Base-by-base conservation (phyloP, 768 basidiomycete species). In the Pulveroboletus sp. region DNA sequence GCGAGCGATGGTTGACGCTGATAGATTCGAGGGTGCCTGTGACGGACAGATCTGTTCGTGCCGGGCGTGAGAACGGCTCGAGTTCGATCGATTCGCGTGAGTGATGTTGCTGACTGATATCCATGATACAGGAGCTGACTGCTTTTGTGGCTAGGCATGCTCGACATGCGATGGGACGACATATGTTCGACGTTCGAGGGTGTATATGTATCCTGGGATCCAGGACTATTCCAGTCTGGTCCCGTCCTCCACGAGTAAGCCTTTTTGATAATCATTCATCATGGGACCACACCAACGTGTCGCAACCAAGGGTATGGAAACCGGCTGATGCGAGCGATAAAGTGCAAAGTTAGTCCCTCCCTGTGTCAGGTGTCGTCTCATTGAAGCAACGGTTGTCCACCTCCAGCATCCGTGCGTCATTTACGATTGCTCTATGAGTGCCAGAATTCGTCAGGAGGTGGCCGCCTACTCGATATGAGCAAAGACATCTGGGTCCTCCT, bases 121-220 rank as follows among this genome's bases (percentile, higher is more conserved):
- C 45, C 4, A 6, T 44, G 20, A 24, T 45, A 24, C n/a, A 20
- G 12, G 14, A 32, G 16, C 2, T 11, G 19, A 30, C 20, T 34
- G 35, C 13, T 14, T 38, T 57, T 19, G 45, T 41, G 27, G 9
- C 5, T 37, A 83, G 79, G 76, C 45, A 64, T 71, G 22, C 68
- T 86, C 13, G 68, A 71, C 9, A 78, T 96, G 45, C 76, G 83
- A 0, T 97, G 93, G 93, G 78, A 85, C 14, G 80, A 83, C 32
- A 76, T 87, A 10, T 77, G 92, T 37, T 72, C 78, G 6, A 68
- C 79, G 0, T 97, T 97, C 55, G 83, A 90, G 30, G 81, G 86
- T 2, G 67, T 95, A 32, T 92, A 93, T 67, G 63, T 89, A 30
- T 95, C 87, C 62, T 98, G 95, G 95, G 76, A 93, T 64, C 89